Evolutionary conservation across 306 rosid species (phyloP), one percentile per base, ranked within the genome.

Genomic region (Trichosanthes cucumerina): DNA sequence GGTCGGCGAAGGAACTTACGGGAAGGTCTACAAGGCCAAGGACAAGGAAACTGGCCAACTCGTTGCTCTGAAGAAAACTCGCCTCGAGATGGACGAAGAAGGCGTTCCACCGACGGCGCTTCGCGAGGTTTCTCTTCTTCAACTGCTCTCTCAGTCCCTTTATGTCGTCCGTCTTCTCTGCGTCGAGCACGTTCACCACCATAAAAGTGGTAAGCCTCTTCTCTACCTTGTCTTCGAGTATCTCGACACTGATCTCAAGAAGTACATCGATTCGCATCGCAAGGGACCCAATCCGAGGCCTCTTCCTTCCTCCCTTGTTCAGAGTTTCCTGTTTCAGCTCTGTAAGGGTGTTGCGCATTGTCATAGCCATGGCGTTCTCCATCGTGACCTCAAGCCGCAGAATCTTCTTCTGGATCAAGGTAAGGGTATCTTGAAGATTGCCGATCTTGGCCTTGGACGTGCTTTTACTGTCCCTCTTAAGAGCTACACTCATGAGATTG

Each of bases 1-100:
- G 87, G 98, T 92, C 0, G 98, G 98, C 9, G 98, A 95, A 85
- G 98, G 98, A 2, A 95, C 98, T 0, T 95, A 95, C 83, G 98
- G 98, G 13, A 94, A 94, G 66, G 98, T 94, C 1, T 94, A 94
- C 90, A 94, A 94, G 78, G 98, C 98, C 0, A 86, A 88, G 34
- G 97, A 94, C 82, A 90, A 89, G 41, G 84, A 86, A 12, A 90
- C 84, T 0, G 98, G 98, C 12, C 91, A 92, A 31, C 16, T 94
- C 36, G 98, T 94, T 1, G 98, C 98, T 0, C 86, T 94, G 2
- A 94, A 94, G 83, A 94, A 94, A 84, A 94, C 97, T 0, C 89
- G 97, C 8, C 85, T 94, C 8, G 96, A 94, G 73, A 94, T 94
- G 98, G 98, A 94, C 72, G 98, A 94, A n/a, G 97, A 94, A 38